Conservation (phyloP, 1,284 basidiomycete genomes). For the Irpex rosettiformis region DNA sequence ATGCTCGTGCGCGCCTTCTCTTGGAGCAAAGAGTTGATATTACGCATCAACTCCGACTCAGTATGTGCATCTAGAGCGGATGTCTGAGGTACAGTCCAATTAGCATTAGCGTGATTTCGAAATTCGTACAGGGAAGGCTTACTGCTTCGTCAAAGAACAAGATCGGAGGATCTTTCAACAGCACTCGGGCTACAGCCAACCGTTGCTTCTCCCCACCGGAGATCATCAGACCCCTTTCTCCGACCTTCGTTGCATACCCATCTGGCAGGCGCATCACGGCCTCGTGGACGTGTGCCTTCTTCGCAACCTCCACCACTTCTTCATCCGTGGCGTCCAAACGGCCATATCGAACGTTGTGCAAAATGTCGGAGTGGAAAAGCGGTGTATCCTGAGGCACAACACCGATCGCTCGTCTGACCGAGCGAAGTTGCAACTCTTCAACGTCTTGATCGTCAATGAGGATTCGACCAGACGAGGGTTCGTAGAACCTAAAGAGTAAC, state of each 20-base stretch:
- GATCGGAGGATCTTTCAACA: slow-evolving; percentile 93
- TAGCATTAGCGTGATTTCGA: not conserved
- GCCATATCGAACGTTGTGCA: slow-evolving; percentile 95
- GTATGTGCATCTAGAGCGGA: slow-evolving; percentile 94
- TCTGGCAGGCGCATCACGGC: slow-evolving; percentile 82
- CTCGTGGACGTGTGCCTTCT: slow-evolving; percentile 85
- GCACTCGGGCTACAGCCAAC: slow-evolving; percentile 87
- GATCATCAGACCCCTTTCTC: slow-evolving; percentile 96
- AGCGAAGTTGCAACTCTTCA: slow-evolving; percentile 67
- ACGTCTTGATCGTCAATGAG: slow-evolving; percentile 88
- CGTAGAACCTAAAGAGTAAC: slow-evolving; percentile 93
- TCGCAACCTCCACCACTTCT: slow-evolving; percentile 81
- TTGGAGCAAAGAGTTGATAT: slow-evolving; percentile 80
- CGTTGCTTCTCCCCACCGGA: slow-evolving; percentile 98
- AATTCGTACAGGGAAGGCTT: slow-evolving; percentile 28
- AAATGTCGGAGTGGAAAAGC: slow-evolving; percentile 91
- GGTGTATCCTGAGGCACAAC: slow-evolving; percentile 99
- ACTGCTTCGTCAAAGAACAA: slow-evolving; percentile 98
- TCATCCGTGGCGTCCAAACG: slow-evolving; percentile 86
- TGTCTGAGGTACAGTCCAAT: slow-evolving; percentile 48
- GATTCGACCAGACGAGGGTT: slow-evolving; percentile 79
- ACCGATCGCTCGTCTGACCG: slow-evolving; percentile 76
- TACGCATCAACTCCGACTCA: slow-evolving; percentile 92
- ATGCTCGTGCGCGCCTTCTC: slow-evolving; percentile 86
- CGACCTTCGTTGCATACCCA: slow-evolving; percentile 88